Evolutionary conservation across 2,329 filamentous ascomycete species (phyloP), one percentile per base, ranked within the genome.

Genomic region (Xylariaceae sp.): DNA sequence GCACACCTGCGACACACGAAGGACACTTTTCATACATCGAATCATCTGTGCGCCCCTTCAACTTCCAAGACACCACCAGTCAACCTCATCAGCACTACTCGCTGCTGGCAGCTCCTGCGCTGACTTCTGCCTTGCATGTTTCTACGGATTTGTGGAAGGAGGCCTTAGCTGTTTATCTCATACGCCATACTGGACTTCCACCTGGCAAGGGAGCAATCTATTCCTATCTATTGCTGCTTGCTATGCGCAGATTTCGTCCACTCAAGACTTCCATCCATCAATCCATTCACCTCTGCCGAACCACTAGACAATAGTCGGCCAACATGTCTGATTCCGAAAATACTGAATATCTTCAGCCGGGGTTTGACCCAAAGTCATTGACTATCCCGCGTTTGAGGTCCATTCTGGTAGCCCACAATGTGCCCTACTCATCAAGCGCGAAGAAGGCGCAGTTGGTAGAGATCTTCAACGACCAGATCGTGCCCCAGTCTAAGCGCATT

Each of bases 381-480:
- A 97, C 89, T 1, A 82, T 97, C 37, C 89, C 93, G 19, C 85
- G 86, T 34, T 73, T 98, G 54, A 87, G 93, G 56, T 91, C 87
- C 37, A 94, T 97, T 51, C 80, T 98, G 43, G 87, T 97, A 57
- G 85, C 82, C 51, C 88, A 98, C 68, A 86, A 89, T 61, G 73
- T 97, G 57, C 69, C 81, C 29, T 97, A 95, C 61, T 85, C 90
- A 4, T 83, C 88, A 0, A 90, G 83, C 4, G 89, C 93, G 11
- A 98, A 97, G 70, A 98, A 98, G 70, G 71, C 81, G 0, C 85
- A 95, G 59, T 80, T 98, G 17, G 75, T 98, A 45, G 81, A 86
- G 7, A 80, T 97, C 35, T 89, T 98, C 65, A 82, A 85, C 59
- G 74, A 85, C 24, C 72, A 93, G 49, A 77, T 98, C 19, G 68